Evolutionary conservation across 805 yeast species (phyloP), one percentile per base, ranked within the genome.

Genomic region (Saccharomycopsis fodiens): DNA sequence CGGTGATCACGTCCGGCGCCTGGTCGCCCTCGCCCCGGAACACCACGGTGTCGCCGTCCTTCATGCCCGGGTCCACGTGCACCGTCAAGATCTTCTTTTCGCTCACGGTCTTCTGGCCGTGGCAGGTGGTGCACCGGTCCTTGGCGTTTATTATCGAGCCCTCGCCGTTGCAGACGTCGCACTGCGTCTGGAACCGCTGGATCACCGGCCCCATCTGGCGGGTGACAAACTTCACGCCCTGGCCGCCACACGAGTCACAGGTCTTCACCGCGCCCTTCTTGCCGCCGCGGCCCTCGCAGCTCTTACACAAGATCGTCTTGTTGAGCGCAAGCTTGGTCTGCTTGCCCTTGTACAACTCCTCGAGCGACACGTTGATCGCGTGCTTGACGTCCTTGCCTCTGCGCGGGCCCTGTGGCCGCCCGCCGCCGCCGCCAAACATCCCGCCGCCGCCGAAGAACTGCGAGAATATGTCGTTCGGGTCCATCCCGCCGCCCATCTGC

Each of bases 201-300:
- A 93, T 85, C 89, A 93, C 87, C 55, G 96, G 96, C 57, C 99
- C 99, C 96, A 93, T 89, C 69, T 93, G 97, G 72, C 95, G 85
- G 44, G 96, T 86, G 55, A 88, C 83, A 55, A 91, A 82, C 67
- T 78, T 85, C 65, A 82, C 68, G 76, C 99, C 99, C 58, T 76
- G 74, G 67, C 99, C 99, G 61, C 78, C 76, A 80, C 99, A 93
- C 34, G 78, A 64, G 43, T 79, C 54, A 79, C 99, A 93, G 58
- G 79, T 79, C 72, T 83, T 84, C 54, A 89, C 95, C 47, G 85
- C 73, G 53, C 93, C 95, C 56, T 80, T 85, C 60, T 86, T 86
- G 69, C 98, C 99, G 66, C 99, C 99, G 59, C 79, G 79, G 59
- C 98, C 98, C 46, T 85, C 82, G 75, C 99, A 93, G 41, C 76